A percentile compares a stretch with the other conserved stretches of the same genome.
Evolutionary conservation across 345 rosid species (phyloP).

Genomic region (Conringia planisiliqua): DNA sequence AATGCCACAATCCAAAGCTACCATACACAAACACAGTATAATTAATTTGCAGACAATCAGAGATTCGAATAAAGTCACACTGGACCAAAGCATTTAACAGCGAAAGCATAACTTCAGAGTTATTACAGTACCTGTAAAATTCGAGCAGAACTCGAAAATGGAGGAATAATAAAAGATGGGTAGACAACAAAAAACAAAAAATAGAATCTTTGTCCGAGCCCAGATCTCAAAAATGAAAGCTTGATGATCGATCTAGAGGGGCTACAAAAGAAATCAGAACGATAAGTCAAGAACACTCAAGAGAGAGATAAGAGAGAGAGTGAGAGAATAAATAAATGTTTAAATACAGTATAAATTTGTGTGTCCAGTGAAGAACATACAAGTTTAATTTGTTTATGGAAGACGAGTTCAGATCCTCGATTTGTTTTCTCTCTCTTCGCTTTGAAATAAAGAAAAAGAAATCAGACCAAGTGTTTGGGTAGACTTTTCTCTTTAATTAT

Average conservation of each 20-base stretch:
- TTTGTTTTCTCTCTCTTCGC: conserved; percentile 37
- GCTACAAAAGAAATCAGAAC: not conserved
- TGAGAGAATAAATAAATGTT: not conserved
- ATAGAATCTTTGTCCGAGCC: conserved; percentile 32
- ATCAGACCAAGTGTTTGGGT: not conserved
- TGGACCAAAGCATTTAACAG: conserved; percentile 24
- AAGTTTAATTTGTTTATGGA: not conserved
- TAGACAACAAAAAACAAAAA: not conserved
- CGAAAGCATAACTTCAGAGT: not conserved
- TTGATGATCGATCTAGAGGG: conserved; percentile 26
- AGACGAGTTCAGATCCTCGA: conserved; percentile 29
- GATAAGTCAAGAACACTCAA: conserved; percentile 1
- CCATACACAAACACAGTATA: not conserved
- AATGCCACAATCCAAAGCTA: conserved; percentile 11
- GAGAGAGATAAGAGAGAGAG: not conserved
- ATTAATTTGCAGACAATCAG: not conserved
- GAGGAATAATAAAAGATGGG: not conserved
- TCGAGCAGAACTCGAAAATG: conserved; percentile 6
- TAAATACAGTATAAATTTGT: not conserved
- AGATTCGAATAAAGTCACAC: not conserved
- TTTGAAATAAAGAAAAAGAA: conserved; percentile 11
- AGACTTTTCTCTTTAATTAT: not conserved
- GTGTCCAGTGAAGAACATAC: conserved; percentile 13
- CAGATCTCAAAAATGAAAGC: conserved; percentile 32
- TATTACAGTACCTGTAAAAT: conserved; percentile 29